A percentile compares a stretch with the other conserved stretches of the same genome.
Conservation (phyloP, 2,329 filamentous ascomycete genomes). For the Xylaria sp. region DNA sequence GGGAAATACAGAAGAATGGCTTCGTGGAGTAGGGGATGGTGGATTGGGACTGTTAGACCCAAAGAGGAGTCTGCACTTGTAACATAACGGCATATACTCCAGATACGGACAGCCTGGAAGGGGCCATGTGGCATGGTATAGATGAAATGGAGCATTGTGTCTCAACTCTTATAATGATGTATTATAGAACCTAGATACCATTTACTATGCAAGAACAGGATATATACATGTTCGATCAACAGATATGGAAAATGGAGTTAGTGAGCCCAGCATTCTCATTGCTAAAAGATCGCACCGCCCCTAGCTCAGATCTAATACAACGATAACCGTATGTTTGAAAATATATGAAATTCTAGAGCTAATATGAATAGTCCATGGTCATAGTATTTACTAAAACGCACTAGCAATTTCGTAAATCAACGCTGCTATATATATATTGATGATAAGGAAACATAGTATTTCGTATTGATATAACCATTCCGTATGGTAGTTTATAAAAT, state of each 20-base stretch:
- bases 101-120: slow-evolving; percentile 7
- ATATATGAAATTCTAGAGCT: not conserved
- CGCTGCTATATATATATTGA: too few relatives aligned
- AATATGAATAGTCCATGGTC: not conserved
- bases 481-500: too few relatives aligned
- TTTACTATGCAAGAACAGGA: slow-evolving; percentile 11
- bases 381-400: not conserved
- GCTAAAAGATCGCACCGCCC: not conserved
- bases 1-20: not conserved
- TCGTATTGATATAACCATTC: too few relatives aligned
- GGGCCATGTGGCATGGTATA: slow-evolving; percentile 20
- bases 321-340: too few relatives aligned
- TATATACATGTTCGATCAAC: not conserved
- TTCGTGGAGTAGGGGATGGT: not conserved
- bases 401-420: not conserved
- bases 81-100: slow-evolving; percentile 18
- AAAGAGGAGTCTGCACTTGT: slow-evolving; percentile 16
- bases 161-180: slow-evolving; percentile 31
- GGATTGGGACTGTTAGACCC: not conserved
- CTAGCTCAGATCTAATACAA: not conserved
- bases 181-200: slow-evolving; percentile 28
- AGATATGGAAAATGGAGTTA: not conserved
- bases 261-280: not conserved
- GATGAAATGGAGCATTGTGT: slow-evolving; percentile 8
- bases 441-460: too few relatives aligned